Percentiles rank a stretch among this genome's conserved stretches.
Evolutionary conservation across 139 green algal species (phyloP).

Genomic region (Tetradesmus lagerheimii): DNA sequence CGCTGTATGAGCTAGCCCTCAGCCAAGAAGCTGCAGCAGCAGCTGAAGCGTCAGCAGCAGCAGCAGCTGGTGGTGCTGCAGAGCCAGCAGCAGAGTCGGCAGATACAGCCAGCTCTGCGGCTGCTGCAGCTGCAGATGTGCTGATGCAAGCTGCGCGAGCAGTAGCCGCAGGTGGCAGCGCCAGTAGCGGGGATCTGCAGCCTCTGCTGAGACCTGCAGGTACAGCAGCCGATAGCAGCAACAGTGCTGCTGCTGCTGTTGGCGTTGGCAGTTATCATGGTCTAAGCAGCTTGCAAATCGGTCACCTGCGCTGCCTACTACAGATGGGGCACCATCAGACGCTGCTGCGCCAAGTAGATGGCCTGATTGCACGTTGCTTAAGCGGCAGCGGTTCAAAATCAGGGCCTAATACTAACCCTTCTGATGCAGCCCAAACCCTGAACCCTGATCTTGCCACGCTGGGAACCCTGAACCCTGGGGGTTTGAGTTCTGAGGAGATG

Average conservation of each 20-base stretch:
- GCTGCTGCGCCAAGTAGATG: constrained; percentile 85
- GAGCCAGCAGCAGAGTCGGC: background rate
- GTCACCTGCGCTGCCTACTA: constrained; percentile 78
- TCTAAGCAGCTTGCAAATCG: constrained; percentile 56
- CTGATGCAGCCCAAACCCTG: background rate
- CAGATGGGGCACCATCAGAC: constrained; percentile 82
- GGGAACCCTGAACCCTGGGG: background rate
- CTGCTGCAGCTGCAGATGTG: constrained; percentile 17
- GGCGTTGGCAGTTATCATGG: background rate
- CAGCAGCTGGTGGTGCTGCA: background rate
- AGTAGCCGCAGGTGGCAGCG: constrained; percentile 7
- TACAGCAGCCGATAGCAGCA: background rate
- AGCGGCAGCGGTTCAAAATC: background rate
- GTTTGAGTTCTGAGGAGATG: background rate
- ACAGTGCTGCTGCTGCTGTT: background rate
- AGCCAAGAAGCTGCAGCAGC: constrained; percentile 43
- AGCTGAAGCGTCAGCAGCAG: background rate
- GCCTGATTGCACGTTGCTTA: constrained; percentile 54
- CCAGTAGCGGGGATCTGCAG: background rate
- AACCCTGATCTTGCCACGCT: background rate
- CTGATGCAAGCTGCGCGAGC: background rate
- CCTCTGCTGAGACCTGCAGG: background rate
- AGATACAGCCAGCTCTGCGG: background rate
- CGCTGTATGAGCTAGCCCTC: constrained; percentile 85
- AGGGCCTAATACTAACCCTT: background rate